These are phyloP conservation scores for Ilyonectria sp. DNA, from an alignment of 2,329 filamentous ascomycete genomes.

Conservation along the genomic window DNA sequence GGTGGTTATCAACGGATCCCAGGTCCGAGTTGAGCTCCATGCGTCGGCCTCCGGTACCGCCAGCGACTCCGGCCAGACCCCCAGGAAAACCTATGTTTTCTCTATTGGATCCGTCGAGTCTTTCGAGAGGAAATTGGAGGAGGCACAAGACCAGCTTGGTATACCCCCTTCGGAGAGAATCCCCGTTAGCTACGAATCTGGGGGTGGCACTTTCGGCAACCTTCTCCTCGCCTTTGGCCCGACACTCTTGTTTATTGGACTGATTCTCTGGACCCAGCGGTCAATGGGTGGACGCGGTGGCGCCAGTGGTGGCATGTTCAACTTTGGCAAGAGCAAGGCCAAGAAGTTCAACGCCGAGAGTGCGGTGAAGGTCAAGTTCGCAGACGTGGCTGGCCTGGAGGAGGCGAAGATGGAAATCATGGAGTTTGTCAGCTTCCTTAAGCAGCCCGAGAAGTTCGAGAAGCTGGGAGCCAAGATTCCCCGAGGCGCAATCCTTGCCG, in stretches of 20 bases:
- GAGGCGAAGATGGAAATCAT: constrained; percentile 99
- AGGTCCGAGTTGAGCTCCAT: constrained; percentile 86
- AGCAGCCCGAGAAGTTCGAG: constrained; percentile 93
- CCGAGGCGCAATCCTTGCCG: constrained; percentile 94
- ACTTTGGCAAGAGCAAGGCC: constrained; percentile 94
- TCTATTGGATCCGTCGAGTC: constrained; percentile 94
- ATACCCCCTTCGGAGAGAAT: constrained; percentile 93
- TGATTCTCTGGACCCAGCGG: constrained; percentile 84
- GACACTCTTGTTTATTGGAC: constrained; percentile 87
- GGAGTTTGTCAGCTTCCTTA: constrained; percentile 98
- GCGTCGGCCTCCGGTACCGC: constrained; percentile 70
- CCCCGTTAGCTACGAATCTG: constrained; percentile 88
- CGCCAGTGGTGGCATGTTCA: constrained; percentile 85
- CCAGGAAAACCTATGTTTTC: constrained; percentile 80
- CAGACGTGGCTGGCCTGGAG: constrained; percentile 97
- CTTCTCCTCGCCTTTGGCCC: constrained; percentile 86
- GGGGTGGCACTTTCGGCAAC: constrained; percentile 81
- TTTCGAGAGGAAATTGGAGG: constrained; percentile 90
- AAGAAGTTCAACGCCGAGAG: constrained; percentile 99
- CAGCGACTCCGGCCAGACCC: constrained; percentile 45
- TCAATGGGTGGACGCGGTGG: constrained; percentile 79
- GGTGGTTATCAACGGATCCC: constrained; percentile 79
- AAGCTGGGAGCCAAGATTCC: constrained; percentile 98
- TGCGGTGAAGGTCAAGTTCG: constrained; percentile 96
- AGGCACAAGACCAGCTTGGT: constrained; percentile 87